phyloP scores from a whole-genome alignment of 129 eudicot genomes.

The Artemisia annua region DNA sequence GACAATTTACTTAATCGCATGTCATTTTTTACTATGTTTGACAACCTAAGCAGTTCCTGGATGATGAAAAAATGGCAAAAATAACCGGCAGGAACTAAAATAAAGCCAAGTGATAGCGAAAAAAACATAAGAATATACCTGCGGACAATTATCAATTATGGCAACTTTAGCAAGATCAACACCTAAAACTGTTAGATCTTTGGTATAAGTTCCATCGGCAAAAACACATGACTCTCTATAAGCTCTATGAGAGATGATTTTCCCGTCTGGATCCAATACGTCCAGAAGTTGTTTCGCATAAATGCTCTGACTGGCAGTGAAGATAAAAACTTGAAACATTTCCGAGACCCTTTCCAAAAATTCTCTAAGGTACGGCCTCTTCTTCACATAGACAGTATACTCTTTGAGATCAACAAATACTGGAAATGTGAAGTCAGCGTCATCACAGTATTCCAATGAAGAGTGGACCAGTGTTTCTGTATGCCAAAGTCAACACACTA shows the following conservation, averaged over 20 bases:
- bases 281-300: conserved; percentile 91
- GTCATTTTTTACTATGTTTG: too few species aligned
- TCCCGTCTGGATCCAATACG: conserved; percentile 86
- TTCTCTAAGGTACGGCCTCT: conserved; percentile 78
- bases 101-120: background rate
- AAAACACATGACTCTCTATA: conserved; percentile 94
- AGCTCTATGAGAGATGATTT: conserved; percentile 76
- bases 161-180: conserved; percentile 95
- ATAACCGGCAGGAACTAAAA: too few species aligned
- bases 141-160: conserved; percentile 94
- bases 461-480: conserved; percentile 97
- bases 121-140: conserved; percentile 43
- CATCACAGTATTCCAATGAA: conserved; percentile 78
- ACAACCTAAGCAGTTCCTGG: too few species aligned
- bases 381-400: conserved; percentile 76
- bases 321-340: conserved; percentile 79
- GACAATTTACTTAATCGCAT: too few species aligned
- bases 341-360: conserved; percentile 85
- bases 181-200: conserved; percentile 94
- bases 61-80: too few species aligned
- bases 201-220: conserved; percentile 77
- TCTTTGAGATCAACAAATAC: conserved; percentile 75
- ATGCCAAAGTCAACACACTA: conserved; percentile 13
- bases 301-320: conserved; percentile 96
- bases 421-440: conserved; percentile 84